A percentile compares a stretch with the other conserved stretches of the same genome.
phyloP scores from a whole-genome alignment of 2,329 filamentous ascomycete species.

The Penicillium sp. region DNA sequence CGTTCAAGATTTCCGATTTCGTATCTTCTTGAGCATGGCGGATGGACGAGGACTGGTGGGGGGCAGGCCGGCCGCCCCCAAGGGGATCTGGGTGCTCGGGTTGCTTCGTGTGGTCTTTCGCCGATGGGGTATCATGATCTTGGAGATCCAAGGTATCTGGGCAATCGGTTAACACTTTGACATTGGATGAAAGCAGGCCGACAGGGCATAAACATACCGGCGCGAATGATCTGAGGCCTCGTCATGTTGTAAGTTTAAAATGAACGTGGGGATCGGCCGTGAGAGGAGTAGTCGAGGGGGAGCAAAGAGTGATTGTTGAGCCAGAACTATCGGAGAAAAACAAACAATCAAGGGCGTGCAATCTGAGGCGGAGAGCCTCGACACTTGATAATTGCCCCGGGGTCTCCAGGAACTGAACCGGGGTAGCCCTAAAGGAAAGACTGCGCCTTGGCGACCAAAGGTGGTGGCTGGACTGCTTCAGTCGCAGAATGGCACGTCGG shows the following conservation, averaged over 20 bases:
- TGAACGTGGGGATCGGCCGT: constrained; percentile 17
- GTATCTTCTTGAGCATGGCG: constrained; percentile 76
- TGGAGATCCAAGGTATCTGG: constrained; percentile 94
- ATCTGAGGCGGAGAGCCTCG: background rate
- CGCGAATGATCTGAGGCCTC: constrained; percentile 47
- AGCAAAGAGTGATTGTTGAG: constrained; percentile 20
- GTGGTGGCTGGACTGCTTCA: constrained; percentile 19
- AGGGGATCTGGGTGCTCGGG: constrained; percentile 51
- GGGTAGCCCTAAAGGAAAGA: constrained; percentile 22
- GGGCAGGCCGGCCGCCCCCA: constrained; percentile 59
- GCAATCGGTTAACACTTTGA: constrained; percentile 13
- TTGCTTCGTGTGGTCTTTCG: constrained; percentile 72
- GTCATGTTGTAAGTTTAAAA: constrained; percentile 34
- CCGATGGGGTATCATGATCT: constrained; percentile 75
- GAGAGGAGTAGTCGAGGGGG: constrained; percentile 10
- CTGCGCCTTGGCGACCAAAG: constrained; percentile 20
- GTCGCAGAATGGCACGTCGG: constrained; percentile 20
- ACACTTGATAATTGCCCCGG: constrained; percentile 1
- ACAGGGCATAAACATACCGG: constrained; percentile 36
- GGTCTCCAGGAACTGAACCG: constrained; percentile 7
- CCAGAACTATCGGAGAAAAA: constrained; percentile 10
- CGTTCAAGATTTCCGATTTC: constrained; percentile 67
- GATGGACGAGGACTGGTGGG: constrained; percentile 83
- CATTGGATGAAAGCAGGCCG: background rate
- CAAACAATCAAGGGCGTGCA: background rate